These are phyloP conservation scores for Fraxinus baroniana DNA, from an alignment of 305 asterid species.

Conservation along the genomic window DNA sequence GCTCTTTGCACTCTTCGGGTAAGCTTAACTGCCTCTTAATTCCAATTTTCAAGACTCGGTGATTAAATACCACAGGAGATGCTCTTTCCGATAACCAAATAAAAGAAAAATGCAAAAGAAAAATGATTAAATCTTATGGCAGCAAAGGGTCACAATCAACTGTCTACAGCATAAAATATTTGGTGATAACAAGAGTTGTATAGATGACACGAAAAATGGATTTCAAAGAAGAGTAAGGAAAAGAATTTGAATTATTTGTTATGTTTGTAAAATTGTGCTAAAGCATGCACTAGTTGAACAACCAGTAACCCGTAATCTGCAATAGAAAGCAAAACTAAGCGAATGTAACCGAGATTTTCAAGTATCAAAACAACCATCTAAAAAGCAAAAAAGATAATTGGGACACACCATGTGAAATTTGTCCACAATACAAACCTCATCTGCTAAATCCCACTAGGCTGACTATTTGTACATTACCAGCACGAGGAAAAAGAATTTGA, in stretches of 20 bases:
- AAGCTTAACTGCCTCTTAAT: background rate
- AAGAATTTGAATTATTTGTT: slow-evolving; percentile 4
- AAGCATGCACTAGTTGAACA: background rate
- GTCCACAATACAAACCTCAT: slow-evolving; percentile 18
- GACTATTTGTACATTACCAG: slow-evolving; percentile 17
- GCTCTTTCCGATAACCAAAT: background rate
- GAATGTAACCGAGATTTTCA: slow-evolving; percentile 4
- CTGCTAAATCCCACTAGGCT: background rate
- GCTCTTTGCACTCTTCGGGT: background rate
- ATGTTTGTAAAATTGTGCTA: slow-evolving; percentile 16
- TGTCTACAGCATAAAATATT: background rate
- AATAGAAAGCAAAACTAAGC: slow-evolving; percentile 1
- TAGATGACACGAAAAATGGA: background rate
- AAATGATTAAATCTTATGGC: background rate
- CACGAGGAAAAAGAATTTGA: slow-evolving; percentile 13
- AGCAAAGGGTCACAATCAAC: background rate
- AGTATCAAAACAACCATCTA: background rate
- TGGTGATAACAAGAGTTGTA: background rate
- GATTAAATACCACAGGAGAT: background rate
- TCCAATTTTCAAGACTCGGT: background rate
- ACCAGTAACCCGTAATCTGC: slow-evolving; percentile 13
- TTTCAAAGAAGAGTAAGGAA: background rate
- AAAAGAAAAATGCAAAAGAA: background rate
- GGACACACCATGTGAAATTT: slow-evolving; percentile 9
- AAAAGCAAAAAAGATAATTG: background rate